A percentile compares a stretch with the other conserved stretches of the same genome.
Conservation (phyloP, 352 stramenopile genomes). For the Phytopythium boreale region DNA sequence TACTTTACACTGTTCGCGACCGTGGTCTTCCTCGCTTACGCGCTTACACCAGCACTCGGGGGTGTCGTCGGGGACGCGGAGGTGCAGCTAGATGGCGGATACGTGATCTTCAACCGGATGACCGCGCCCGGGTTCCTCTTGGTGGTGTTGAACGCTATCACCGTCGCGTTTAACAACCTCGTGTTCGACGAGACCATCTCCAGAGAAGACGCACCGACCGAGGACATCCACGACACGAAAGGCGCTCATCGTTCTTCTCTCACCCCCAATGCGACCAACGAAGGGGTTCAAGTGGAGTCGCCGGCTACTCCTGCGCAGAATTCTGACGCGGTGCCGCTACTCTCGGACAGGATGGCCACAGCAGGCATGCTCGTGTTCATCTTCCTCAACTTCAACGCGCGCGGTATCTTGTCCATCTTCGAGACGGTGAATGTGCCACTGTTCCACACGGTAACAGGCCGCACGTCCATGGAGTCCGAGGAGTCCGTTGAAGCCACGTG, state of each 20-base stretch:
- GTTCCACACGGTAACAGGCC: slow-evolving; percentile 41
- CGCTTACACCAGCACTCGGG: slow-evolving; percentile 57
- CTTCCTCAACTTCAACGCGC: slow-evolving; percentile 61
- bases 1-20: slow-evolving; percentile 70
- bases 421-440: slow-evolving; percentile 70
- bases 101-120: slow-evolving; percentile 56
- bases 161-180: slow-evolving; percentile 37
- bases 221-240: neutral
- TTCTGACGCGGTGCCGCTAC: neutral
- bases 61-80: slow-evolving; percentile 46
- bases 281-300: neutral
- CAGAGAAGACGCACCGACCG: slow-evolving; percentile 30
- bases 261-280: neutral
- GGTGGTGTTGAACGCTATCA: slow-evolving; percentile 40
- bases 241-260: neutral
- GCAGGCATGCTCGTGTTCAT: slow-evolving; percentile 55
- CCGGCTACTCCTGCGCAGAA: neutral
- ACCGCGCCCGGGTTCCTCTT: slow-evolving; percentile 58
- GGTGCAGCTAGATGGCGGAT: slow-evolving; percentile 25
- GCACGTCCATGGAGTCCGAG: slow-evolving; percentile 20
- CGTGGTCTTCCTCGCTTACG: slow-evolving; percentile 72
- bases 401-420: slow-evolving; percentile 65
- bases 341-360: slow-evolving; percentile 33
- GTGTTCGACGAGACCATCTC: slow-evolving; percentile 52
- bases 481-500: slow-evolving; percentile 20